Conservation (phyloP, 2,329 filamentous ascomycete genomes). For the Ascochyta koolunga region DNA sequence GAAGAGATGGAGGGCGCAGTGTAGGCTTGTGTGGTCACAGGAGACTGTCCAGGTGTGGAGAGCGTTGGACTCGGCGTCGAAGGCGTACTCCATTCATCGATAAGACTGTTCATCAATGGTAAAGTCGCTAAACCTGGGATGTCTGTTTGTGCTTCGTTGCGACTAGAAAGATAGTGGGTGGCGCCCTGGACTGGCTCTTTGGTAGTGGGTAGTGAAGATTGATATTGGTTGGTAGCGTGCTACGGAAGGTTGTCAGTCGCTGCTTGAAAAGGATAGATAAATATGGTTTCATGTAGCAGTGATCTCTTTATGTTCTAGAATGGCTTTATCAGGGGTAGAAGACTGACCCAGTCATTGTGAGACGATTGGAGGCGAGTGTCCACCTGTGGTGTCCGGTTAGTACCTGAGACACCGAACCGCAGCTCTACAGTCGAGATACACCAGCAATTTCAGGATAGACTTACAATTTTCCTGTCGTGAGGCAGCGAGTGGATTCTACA, state of each 20-base stretch:
- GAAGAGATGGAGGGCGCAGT: not conserved
- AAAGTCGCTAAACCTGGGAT: not conserved
- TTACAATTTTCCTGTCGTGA: not conserved
- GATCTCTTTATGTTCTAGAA: not conserved
- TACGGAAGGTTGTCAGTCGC: not conserved
- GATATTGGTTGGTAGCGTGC: not conserved
- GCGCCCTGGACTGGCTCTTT: not conserved
- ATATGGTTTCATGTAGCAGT: not conserved
- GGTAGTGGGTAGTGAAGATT: not conserved
- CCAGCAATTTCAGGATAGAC: not conserved
- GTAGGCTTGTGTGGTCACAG: too few species aligned
- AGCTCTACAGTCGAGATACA: not conserved
- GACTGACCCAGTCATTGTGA: not conserved
- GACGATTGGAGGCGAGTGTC: not conserved
- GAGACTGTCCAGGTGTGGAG: not conserved
- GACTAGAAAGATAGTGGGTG: not conserved
- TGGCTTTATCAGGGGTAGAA: not conserved
- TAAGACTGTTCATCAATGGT: not conserved
- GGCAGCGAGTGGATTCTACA: not conserved
- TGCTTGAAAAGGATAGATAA: not conserved
- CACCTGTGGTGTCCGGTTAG: too few species aligned
- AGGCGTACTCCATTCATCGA: not conserved
- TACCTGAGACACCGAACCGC: not conserved
- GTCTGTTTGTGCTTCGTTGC: not conserved
- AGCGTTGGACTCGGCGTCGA: not conserved